Base-by-base conservation (phyloP, 495 filamentous ascomycete genomes). In the Polyplosphaeria fusca region DNA sequence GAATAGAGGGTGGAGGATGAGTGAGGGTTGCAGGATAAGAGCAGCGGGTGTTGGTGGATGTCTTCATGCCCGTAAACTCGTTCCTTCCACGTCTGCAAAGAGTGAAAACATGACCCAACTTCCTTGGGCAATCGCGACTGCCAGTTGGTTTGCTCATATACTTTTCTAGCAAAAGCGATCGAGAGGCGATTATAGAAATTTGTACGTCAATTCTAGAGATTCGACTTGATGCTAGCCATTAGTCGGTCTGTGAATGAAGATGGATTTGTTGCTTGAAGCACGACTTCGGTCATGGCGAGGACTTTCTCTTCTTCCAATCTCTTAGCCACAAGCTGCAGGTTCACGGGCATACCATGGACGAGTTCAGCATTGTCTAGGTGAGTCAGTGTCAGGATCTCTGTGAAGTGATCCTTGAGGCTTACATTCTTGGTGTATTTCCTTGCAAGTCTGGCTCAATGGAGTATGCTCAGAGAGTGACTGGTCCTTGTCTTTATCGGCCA, bases 271-370 rank as follows among this genome's bases (percentile, higher is more conserved):
- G 57, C 62, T 19, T 61, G 20, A 9, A 65, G 45, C 9, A 73
- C 53, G 4, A 37, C 65, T 32, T 63, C 61, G 0, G 67, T 65
- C 43, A 71, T 64, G 22, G 47, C 32, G 2, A 60, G 51, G 18
- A 67, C 54, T 61, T 81, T 82, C 69, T 82, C 79, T 52, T 82
- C 79, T 52, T 80, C 73, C 20, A 79, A 58, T 30, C 74, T 70
- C 19, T 77, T 69, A 14, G 77, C 76, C 13, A 81, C 61, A 0
- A 84, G 52, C 57, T 84, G 81, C 13, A 83, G 56, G 4, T 70
- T 74, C 22, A 80, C 77, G 5, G 77, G 79, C 40, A 80, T 77
- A 0, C 79, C 79, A 60, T 84, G 68, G 32, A 80, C 82, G 0
- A 73, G 63, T 7, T 76, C 72, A 5, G 77, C 67, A 63, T 83